Conservation (phyloP, 768 basidiomycete genomes). For the Boletus tomentosulus region DNA sequence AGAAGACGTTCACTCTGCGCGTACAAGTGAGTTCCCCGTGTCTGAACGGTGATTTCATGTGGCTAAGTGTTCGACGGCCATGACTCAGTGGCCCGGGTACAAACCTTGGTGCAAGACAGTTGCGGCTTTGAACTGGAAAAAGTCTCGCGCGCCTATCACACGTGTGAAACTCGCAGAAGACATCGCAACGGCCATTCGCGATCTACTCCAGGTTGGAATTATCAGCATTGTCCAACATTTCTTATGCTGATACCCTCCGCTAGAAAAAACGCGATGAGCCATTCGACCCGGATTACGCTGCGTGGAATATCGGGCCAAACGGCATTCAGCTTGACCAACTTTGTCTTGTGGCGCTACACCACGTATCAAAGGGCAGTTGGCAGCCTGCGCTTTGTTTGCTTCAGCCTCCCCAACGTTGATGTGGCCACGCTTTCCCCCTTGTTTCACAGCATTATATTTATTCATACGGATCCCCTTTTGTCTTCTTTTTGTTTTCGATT, state of each 20-base stretch:
- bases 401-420: constrained; percentile 13
- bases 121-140: constrained; percentile 72
- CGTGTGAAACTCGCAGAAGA: constrained; percentile 70
- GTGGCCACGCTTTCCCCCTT: neutral
- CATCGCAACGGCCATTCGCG: constrained; percentile 63
- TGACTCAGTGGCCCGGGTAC: constrained; percentile 72
- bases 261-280: constrained; percentile 13
- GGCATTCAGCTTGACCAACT: constrained; percentile 25
- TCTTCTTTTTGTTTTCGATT: neutral
- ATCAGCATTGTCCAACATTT: neutral
- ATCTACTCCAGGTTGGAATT: constrained; percentile 53
- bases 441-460: neutral
- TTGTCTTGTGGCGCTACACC: constrained; percentile 69
- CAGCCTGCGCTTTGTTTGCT: constrained; percentile 64
- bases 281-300: constrained; percentile 7
- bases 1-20: constrained; percentile 72
- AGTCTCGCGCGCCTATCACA: constrained; percentile 69
- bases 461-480: neutral
- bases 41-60: neutral
- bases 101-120: constrained; percentile 70
- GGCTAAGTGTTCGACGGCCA: neutral
- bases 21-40: constrained; percentile 48
- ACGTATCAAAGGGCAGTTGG: constrained; percentile 78
- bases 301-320: constrained; percentile 24
- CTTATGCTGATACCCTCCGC: constrained; percentile 7